Evolutionary conservation across 2,329 filamentous ascomycete genomes (phyloP).

Genomic region (Colletotrichum aenigma): DNA sequence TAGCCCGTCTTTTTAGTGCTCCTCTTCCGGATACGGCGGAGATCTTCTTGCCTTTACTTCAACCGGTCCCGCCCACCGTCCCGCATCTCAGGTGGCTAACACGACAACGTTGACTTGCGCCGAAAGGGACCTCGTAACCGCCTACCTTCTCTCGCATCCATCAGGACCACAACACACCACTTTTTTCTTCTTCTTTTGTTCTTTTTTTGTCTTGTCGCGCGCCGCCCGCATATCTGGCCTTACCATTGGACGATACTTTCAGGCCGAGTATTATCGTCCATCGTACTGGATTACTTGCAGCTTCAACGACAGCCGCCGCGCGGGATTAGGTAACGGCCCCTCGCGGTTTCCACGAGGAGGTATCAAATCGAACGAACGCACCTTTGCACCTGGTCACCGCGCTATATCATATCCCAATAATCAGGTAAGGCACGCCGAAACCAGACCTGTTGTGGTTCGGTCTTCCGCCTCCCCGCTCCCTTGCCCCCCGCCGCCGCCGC

Average conservation of each 20-base stretch:
- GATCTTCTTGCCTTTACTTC: background rate
- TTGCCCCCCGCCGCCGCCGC: background rate
- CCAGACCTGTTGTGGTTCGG: constrained; percentile 7
- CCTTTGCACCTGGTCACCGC: background rate
- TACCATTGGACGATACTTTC: background rate
- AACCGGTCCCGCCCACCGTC: background rate
- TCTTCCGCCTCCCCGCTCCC: constrained; percentile 10
- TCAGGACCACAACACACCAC: background rate
- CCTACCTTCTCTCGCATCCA: background rate
- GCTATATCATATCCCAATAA: background rate
- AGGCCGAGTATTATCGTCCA: background rate
- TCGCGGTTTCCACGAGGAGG: background rate
- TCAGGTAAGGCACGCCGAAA: background rate
- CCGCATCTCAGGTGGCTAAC: background rate
- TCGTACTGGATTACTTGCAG: background rate
- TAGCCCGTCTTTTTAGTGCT: background rate
- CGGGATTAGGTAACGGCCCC: background rate
- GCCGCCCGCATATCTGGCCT: background rate
- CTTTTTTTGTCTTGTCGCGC: background rate
- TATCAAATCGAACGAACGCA: background rate
- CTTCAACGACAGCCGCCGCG: background rate
- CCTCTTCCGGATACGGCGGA: background rate
- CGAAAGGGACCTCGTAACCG: background rate
- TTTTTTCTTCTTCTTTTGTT: background rate
- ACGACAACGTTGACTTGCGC: background rate